A percentile compares a stretch with the other conserved stretches of the same genome.
These are phyloP conservation scores for Phlyctochytrium planicorne DNA, from an alignment of 192 early-diverging fungal genomes.

Conservation along the genomic window DNA sequence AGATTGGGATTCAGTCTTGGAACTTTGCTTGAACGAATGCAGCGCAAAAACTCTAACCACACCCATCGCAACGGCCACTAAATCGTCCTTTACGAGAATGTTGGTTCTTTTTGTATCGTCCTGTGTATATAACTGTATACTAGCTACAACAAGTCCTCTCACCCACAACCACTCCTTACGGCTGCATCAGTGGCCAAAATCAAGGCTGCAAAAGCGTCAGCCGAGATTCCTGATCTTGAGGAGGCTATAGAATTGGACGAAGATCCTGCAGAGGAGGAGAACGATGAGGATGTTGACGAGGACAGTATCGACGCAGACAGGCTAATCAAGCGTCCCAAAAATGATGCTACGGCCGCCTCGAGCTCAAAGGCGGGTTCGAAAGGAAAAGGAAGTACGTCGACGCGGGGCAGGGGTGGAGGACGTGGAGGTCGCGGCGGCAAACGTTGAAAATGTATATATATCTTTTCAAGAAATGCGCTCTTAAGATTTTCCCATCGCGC, in stretches of 20 bases:
- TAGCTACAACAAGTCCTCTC: conserved; percentile 61
- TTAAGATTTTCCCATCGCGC: too few relatives aligned
- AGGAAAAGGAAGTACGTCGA: too few relatives aligned
- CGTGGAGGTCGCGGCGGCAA: too few relatives aligned
- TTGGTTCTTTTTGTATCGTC: conserved; percentile 8
- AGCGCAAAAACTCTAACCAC: conserved; percentile 48
- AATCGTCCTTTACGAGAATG: conserved; percentile 73
- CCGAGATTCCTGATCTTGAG: conserved; percentile 55
- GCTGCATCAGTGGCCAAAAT: conserved; percentile 28
- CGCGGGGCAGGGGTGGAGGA: too few relatives aligned
- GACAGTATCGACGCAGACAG: conserved; percentile 53
- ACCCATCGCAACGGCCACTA: conserved; percentile 62
- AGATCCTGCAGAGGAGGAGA: conserved; percentile 49
- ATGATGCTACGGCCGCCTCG: too few relatives aligned
- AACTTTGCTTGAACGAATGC: conserved; percentile 65
- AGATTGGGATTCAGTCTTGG: conserved; percentile 81
- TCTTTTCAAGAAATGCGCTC: too few relatives aligned
- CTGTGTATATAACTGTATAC: background rate
- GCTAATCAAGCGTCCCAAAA: too few relatives aligned
- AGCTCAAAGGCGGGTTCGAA: background rate
- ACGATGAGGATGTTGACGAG: conserved; percentile 54
- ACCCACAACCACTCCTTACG: conserved; percentile 62
- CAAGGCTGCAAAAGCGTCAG: conserved; percentile 12
- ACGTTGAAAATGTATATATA: too few relatives aligned
- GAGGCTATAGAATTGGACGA: conserved; percentile 61